Conservation (phyloP, 352 stramenopile genomes). For the Phytophthora pinifolia region DNA sequence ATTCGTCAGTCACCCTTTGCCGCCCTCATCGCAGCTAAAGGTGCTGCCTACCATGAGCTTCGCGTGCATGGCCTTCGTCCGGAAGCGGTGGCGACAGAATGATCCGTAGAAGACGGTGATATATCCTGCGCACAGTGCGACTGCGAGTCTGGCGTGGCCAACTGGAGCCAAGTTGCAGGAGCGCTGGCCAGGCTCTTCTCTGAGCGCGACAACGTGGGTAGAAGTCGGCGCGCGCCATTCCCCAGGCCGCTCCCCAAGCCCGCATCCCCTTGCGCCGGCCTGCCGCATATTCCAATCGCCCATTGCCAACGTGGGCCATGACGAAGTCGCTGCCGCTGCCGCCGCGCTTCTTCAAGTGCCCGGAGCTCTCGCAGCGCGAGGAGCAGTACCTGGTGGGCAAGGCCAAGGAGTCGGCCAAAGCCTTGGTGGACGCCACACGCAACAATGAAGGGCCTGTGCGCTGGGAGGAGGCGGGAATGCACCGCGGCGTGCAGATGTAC, state of each 20-base stretch:
- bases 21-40: conserved; percentile 1
- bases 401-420: conserved; percentile 59
- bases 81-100: too few species aligned
- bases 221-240: conserved; percentile 19
- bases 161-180: conserved; percentile 9
- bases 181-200: conserved; percentile 17
- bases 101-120: too few species aligned
- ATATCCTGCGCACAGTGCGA: conserved; percentile 10
- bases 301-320: conserved; percentile 21
- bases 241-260: conserved; percentile 24
- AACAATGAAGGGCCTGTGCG: conserved; percentile 57
- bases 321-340: conserved; percentile 49
- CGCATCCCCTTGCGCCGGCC: conserved; percentile 13
- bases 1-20: background rate
- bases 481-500: conserved; percentile 71
- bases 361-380: conserved; percentile 51
- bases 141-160: conserved; percentile 2
- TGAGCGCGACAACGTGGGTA: conserved; percentile 26
- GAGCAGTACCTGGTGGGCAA: conserved; percentile 58
- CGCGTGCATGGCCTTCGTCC: background rate
- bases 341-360: conserved; percentile 59
- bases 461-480: conserved; percentile 54
- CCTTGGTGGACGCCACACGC: conserved; percentile 56
- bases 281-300: conserved; percentile 27
- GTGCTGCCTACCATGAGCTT: too few species aligned